A percentile compares a stretch with the other conserved stretches of the same genome.
Conservation (phyloP, 371 early-diverging fungal genomes). For the Apophysomyces variabilis region DNA sequence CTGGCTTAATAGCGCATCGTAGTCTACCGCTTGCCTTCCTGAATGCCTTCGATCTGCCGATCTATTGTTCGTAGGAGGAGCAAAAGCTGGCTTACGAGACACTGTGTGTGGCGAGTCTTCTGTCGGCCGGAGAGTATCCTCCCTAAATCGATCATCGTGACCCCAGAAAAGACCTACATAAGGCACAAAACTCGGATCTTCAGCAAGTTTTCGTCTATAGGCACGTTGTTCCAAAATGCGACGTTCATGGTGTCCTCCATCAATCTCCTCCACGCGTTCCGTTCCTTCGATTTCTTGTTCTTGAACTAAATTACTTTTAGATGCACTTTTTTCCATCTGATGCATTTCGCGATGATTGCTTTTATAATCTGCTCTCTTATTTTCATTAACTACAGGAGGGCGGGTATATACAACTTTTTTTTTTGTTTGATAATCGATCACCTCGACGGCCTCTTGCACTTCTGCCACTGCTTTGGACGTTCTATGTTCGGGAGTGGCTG, state of each 20-base stretch:
- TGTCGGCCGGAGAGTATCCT: slow-evolving; percentile 35
- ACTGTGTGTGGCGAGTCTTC: slow-evolving; percentile 8
- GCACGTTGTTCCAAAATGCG: slow-evolving; percentile 57
- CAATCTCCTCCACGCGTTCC: not conserved
- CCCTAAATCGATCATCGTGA: slow-evolving; percentile 62
- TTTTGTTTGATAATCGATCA: slow-evolving; percentile 1
- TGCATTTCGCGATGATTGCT: not conserved
- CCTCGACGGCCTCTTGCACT: not conserved
- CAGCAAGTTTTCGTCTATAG: slow-evolving; percentile 57
- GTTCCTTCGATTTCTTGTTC: not conserved
- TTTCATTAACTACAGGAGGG: not conserved
- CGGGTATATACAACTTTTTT: slow-evolving; percentile 1
- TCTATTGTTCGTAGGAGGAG: slow-evolving; percentile 11
- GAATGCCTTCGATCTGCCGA: not conserved
- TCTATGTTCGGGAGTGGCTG: not conserved
- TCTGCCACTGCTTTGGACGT: slow-evolving; percentile 1
- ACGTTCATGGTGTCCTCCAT: not conserved
- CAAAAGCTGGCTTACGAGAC: not conserved
- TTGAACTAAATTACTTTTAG: not conserved
- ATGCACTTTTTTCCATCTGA: not conserved
- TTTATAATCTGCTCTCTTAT: not conserved
- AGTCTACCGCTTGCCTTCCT: slow-evolving; percentile 1
- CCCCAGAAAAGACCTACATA: slow-evolving; percentile 64
- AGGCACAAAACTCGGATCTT: slow-evolving; percentile 65
- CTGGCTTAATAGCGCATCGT: slow-evolving; percentile 16